phyloP scores from a whole-genome alignment of 345 rosid genomes.

The Eucalyptus erythrocorys region DNA sequence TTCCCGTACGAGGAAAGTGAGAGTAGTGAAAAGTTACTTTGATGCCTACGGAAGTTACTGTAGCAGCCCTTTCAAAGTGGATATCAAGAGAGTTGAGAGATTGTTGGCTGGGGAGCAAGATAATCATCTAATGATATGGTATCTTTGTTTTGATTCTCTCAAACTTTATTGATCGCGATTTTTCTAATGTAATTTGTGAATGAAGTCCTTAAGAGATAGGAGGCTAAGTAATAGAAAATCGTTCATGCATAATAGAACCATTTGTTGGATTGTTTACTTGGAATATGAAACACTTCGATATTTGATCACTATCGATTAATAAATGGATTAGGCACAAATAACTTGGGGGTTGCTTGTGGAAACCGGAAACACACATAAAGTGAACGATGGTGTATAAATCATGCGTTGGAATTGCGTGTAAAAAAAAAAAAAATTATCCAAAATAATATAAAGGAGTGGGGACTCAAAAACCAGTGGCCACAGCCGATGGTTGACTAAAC shows the following conservation, averaged over 20 bases:
- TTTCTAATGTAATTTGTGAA: too few species aligned
- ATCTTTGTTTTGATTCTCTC: background rate
- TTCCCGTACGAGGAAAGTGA: background rate
- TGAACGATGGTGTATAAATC: background rate
- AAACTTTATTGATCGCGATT: background rate
- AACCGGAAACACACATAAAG: background rate
- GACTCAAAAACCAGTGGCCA: background rate
- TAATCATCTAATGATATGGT: background rate
- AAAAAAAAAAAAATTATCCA: background rate
- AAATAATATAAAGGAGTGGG: background rate
- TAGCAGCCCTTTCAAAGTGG: background rate
- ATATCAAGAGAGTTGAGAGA: background rate
- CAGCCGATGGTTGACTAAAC: background rate
- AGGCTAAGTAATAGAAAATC: background rate
- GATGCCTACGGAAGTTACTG: background rate
- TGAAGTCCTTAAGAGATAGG: background rate
- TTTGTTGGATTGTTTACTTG: background rate
- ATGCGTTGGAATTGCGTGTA: background rate
- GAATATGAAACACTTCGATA: background rate
- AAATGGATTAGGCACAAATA: background rate
- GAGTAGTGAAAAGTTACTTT: background rate
- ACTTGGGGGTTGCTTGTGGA: background rate
- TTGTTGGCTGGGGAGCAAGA: background rate
- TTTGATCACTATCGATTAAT: background rate
- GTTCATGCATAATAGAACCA: background rate